phyloP scores from a whole-genome alignment of 208 protist species.

The Acanthamoeba triangularis region DNA sequence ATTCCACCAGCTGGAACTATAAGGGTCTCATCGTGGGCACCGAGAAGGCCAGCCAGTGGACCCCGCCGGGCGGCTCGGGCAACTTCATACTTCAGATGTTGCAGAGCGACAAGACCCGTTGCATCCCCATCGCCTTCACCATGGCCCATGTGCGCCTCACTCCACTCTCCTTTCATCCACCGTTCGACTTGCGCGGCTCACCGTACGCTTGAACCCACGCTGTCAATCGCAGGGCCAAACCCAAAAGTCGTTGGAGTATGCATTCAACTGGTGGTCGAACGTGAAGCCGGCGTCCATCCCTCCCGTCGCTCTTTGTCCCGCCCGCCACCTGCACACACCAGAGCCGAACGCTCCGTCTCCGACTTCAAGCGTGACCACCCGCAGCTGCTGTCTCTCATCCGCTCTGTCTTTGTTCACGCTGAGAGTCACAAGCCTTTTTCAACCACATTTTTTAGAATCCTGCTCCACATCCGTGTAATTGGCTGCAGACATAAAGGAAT shows the following conservation, averaged over 20 bases:
- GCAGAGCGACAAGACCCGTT: neutral
- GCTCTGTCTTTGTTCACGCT: neutral
- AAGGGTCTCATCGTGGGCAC: neutral
- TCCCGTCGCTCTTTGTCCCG: neutral
- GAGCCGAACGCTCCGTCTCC: neutral
- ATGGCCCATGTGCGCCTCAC: neutral
- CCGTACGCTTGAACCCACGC: neutral
- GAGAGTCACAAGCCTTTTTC: too few species aligned
- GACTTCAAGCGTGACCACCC: neutral
- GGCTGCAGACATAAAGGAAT: too few species aligned
- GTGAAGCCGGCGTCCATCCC: neutral
- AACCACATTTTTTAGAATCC: too few species aligned
- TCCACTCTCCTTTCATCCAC: neutral
- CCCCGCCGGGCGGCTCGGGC: neutral
- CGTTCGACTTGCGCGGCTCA: neutral
- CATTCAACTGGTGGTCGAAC: neutral
- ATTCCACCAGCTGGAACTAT: neutral
- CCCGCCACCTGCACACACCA: neutral
- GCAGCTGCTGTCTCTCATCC: neutral
- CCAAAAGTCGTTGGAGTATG: neutral
- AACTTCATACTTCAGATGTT: slow-evolving; percentile 1
- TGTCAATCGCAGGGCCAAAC: neutral
- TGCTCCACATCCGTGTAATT: too few species aligned
- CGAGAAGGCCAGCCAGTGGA: slow-evolving; percentile 28
- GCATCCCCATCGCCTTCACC: slow-evolving; percentile 17